Evolutionary conservation across 2,329 filamentous ascomycete genomes (phyloP).

Genomic region (Magnaporthales sp.): DNA sequence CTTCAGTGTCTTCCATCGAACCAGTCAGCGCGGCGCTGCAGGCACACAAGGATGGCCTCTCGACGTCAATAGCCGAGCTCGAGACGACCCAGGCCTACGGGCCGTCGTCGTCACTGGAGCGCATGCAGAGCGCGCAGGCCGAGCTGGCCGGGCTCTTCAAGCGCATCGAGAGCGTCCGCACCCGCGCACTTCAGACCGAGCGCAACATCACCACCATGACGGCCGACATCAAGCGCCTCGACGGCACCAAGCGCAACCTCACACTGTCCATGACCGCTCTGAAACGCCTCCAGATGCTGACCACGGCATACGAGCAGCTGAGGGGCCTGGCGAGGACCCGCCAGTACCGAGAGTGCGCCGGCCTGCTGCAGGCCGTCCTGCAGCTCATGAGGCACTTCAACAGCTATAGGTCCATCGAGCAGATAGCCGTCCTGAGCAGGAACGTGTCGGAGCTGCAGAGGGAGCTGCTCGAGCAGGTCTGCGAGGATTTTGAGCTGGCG

Average conservation of each 20-base stretch:
- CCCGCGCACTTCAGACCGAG: slow-evolving; percentile 84
- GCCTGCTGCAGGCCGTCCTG: slow-evolving; percentile 86
- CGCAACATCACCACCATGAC: slow-evolving; percentile 98
- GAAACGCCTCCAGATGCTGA: slow-evolving; percentile 96
- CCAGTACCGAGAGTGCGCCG: slow-evolving; percentile 92
- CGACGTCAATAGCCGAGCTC: slow-evolving; percentile 65
- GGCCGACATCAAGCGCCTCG: slow-evolving; percentile 93
- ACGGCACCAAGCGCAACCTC: slow-evolving; percentile 92
- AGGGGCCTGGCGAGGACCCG: slow-evolving; percentile 72
- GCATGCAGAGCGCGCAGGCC: slow-evolving; percentile 83
- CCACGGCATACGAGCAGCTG: slow-evolving; percentile 96
- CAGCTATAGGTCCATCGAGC: slow-evolving; percentile 93
- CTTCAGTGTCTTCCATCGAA: slow-evolving; percentile 68
- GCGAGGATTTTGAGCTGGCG: slow-evolving; percentile 93
- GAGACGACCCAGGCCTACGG: slow-evolving; percentile 74
- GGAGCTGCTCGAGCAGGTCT: slow-evolving; percentile 93
- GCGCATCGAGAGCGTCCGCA: slow-evolving; percentile 89
- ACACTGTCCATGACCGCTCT: slow-evolving; percentile 96
- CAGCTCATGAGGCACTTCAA: slow-evolving; percentile 99
- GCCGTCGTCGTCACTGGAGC: slow-evolving; percentile 77
- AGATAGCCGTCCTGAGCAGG: slow-evolving; percentile 86
- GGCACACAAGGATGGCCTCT: slow-evolving; percentile 72
- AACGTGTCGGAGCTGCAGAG: slow-evolving; percentile 91
- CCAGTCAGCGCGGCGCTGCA: slow-evolving; percentile 67
- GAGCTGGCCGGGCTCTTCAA: slow-evolving; percentile 86